Conservation (phyloP, 768 basidiomycete species). For the Suillus americanus region DNA sequence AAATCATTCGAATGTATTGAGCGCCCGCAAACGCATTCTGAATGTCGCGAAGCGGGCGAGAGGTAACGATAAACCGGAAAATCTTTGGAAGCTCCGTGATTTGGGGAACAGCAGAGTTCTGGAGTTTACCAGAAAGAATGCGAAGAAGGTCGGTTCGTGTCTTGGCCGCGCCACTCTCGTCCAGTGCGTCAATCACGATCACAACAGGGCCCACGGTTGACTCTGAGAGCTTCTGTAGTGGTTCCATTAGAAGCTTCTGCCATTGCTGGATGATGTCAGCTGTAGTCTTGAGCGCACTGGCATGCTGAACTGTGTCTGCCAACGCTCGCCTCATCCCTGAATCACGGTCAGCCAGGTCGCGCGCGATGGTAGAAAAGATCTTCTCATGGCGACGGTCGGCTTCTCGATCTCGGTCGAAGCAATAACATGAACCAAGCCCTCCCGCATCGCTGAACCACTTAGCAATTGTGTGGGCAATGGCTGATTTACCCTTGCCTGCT, state of each 20-base stretch:
- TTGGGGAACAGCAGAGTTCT: too few species aligned
- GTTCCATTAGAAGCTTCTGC: slow-evolving; percentile 14
- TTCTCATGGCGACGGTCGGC: slow-evolving; percentile 6
- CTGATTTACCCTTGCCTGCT: neutral
- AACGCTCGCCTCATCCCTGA: neutral
- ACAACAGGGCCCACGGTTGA: slow-evolving; percentile 17
- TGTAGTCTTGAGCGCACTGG: neutral
- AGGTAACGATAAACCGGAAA: slow-evolving; percentile 8
- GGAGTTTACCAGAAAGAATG: neutral
- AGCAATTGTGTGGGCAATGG: slow-evolving; percentile 17
- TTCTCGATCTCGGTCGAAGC: slow-evolving; percentile 4
- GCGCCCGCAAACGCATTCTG: too few species aligned
- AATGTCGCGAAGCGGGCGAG: neutral
- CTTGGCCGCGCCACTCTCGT: slow-evolving; percentile 10
- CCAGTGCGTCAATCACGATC: slow-evolving; percentile 25
- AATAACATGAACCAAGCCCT: slow-evolving; percentile 3
- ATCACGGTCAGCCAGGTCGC: slow-evolving; percentile 6
- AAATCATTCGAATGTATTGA: neutral
- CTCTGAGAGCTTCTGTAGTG: slow-evolving; percentile 6
- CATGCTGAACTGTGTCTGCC: neutral
- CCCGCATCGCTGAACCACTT: neutral
- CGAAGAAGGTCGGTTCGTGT: slow-evolving; percentile 14
- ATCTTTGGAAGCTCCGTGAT: slow-evolving; percentile 4
- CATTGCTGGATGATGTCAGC: slow-evolving; percentile 11
- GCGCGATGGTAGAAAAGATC: slow-evolving; percentile 13